Evolutionary conservation across 2,329 filamentous ascomycete genomes (phyloP).

Genomic region (Thielaviopsis musarum): DNA sequence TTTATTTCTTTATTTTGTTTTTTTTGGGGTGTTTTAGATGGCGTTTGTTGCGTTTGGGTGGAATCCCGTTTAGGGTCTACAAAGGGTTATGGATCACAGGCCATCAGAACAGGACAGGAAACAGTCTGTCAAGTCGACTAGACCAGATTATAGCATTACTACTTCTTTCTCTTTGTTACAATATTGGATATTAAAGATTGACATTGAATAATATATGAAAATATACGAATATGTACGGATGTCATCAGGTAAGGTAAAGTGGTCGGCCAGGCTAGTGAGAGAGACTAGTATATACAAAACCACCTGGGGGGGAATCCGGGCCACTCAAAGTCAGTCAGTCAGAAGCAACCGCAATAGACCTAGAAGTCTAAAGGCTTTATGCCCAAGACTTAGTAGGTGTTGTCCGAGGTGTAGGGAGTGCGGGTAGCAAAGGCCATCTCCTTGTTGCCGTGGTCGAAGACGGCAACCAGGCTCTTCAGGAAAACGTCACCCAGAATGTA

Average conservation of each 20-base stretch:
- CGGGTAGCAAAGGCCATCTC: constrained; percentile 26
- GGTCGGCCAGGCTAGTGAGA: neutral
- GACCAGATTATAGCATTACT: too few relatives aligned
- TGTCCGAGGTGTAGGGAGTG: constrained; percentile 1
- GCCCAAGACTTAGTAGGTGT: neutral
- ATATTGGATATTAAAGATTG: neutral
- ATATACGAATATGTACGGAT: neutral
- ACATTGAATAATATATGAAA: neutral
- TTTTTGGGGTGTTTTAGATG: neutral
- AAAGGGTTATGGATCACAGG: neutral
- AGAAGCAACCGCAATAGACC: neutral
- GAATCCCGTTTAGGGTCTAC: neutral
- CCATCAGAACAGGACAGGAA: neutral
- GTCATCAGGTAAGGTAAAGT: neutral
- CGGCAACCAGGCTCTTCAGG: constrained; percentile 31
- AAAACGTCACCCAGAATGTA: constrained; percentile 34
- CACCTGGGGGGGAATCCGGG: neutral
- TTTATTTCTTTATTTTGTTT: neutral
- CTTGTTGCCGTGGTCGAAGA: constrained; percentile 28
- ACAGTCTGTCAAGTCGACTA: neutral
- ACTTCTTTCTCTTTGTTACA: neutral
- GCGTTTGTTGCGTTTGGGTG: neutral
- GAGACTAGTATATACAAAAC: neutral
- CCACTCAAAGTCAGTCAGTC: neutral
- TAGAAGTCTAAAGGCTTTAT: too few relatives aligned